Conservation (phyloP, 2,329 filamentous ascomycete species). For the Amylocarpus encephaloides region DNA sequence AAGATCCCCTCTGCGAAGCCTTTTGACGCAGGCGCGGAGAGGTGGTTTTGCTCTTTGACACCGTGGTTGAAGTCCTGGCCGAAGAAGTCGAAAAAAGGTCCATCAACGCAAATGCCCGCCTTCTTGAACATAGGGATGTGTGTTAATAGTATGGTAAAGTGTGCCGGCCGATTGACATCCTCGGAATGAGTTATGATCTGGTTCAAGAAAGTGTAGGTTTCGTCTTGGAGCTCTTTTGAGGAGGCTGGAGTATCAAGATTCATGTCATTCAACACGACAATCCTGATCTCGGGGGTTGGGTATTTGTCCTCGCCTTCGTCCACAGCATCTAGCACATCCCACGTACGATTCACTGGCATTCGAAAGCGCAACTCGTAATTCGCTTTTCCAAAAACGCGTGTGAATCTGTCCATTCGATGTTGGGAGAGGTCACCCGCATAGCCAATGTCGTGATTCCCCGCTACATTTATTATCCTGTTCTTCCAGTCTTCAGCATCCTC, state of each 20-base stretch:
- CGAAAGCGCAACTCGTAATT: constrained; percentile 85
- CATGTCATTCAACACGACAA: constrained; percentile 87
- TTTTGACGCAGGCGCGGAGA: constrained; percentile 64
- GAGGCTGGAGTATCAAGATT: constrained; percentile 82
- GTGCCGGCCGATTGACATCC: constrained; percentile 54
- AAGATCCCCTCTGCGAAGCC: constrained; percentile 81
- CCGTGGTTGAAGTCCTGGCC: constrained; percentile 57
- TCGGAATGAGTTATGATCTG: constrained; percentile 55
- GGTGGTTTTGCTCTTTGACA: constrained; percentile 85
- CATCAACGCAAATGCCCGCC: constrained; percentile 29
- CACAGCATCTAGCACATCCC: constrained; percentile 30
- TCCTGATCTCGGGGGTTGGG: constrained; percentile 62
- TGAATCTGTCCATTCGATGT: constrained; percentile 73
- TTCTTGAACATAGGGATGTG: constrained; percentile 88
- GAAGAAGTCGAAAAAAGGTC: constrained; percentile 14
- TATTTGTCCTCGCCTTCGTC: constrained; percentile 40
- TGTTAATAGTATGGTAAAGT: constrained; percentile 80
- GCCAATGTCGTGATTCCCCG: constrained; percentile 92
- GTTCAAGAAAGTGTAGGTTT: constrained; percentile 74
- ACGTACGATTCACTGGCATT: constrained; percentile 39
- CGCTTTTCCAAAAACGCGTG: constrained; percentile 74
- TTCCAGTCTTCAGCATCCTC: constrained; percentile 55
- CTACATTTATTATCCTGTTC: constrained; percentile 78
- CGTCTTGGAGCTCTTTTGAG: constrained; percentile 58
- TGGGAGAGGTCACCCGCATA: constrained; percentile 86